These are phyloP conservation scores for Mycena sp. DNA, from an alignment of 1,284 basidiomycete genomes.

Conservation along the genomic window DNA sequence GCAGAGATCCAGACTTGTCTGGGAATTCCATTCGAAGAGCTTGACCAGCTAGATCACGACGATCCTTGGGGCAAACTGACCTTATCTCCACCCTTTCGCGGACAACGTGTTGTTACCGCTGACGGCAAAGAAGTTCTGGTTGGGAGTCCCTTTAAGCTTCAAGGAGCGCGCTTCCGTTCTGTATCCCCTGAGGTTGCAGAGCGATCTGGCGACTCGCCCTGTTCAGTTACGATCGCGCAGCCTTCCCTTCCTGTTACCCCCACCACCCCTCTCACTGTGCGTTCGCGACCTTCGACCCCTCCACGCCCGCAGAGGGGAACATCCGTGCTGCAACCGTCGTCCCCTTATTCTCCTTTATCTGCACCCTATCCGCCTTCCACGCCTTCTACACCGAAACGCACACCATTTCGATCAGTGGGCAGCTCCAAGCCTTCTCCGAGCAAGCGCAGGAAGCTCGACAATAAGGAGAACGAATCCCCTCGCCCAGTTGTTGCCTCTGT, in stretches of 20 bases:
- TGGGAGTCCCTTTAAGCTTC: slow-evolving; percentile 21
- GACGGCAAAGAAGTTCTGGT: slow-evolving; percentile 7
- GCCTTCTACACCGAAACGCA: slow-evolving; percentile 31
- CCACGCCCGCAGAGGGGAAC: slow-evolving; percentile 45
- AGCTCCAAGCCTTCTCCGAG: slow-evolving; percentile 36
- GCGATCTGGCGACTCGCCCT: not conserved
- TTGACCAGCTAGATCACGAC: not conserved
- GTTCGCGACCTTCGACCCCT: slow-evolving; percentile 40
- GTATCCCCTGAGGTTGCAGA: slow-evolving; percentile 21
- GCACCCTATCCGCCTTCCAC: slow-evolving; percentile 22
- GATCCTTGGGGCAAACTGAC: slow-evolving; percentile 11
- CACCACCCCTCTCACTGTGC: slow-evolving; percentile 32
- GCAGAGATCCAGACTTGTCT: slow-evolving; percentile 54
- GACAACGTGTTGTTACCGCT: not conserved
- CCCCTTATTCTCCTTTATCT: slow-evolving; percentile 26
- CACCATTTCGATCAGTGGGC: slow-evolving; percentile 26
- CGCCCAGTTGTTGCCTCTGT: slow-evolving; percentile 38
- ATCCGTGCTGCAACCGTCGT: slow-evolving; percentile 26
- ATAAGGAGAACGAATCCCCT: slow-evolving; percentile 62
- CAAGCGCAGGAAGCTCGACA: slow-evolving; percentile 38
- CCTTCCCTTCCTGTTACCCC: slow-evolving; percentile 31
- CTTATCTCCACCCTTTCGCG: slow-evolving; percentile 26
- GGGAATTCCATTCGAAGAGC: slow-evolving; percentile 22
- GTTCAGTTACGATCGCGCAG: slow-evolving; percentile 6
- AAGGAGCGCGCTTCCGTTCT: slow-evolving; percentile 18